These are phyloP conservation scores for Trichophyton equinum DNA, from an alignment of 2,329 filamentous ascomycete genomes.

Conservation along the genomic window DNA sequence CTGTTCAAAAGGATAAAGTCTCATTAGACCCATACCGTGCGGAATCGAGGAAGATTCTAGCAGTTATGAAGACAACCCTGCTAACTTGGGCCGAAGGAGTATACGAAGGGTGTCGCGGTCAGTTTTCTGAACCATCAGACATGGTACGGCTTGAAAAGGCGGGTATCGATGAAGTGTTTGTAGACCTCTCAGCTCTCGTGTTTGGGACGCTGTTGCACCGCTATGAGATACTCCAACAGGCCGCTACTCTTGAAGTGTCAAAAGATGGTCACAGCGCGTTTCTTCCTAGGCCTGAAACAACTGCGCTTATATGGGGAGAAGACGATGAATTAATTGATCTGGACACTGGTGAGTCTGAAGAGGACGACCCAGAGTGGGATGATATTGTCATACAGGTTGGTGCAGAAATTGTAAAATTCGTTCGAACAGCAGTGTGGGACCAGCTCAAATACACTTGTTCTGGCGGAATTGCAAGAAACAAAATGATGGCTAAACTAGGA, in stretches of 20 bases:
- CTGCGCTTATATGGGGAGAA: constrained; percentile 67
- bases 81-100: constrained; percentile 33
- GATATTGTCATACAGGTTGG: constrained; percentile 78
- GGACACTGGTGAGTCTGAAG: constrained; percentile 57
- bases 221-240: constrained; percentile 56
- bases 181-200: constrained; percentile 78
- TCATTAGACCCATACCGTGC: constrained; percentile 84
- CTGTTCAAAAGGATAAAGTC: constrained; percentile 83
- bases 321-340: constrained; percentile 67
- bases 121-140: constrained; percentile 16
- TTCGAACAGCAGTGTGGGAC: constrained; percentile 57
- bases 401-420: constrained; percentile 70
- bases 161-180: constrained; percentile 87
- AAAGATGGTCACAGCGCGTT: constrained; percentile 52
- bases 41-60: constrained; percentile 70
- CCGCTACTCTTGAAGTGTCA: constrained; percentile 44
- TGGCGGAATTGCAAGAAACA: constrained; percentile 77
- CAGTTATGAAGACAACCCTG: constrained; percentile 60
- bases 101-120: constrained; percentile 4
- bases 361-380: constrained; percentile 86
- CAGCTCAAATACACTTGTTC: constrained; percentile 81
- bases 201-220: constrained; percentile 61
- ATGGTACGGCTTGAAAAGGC: constrained; percentile 70
- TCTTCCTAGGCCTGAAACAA: constrained; percentile 59
- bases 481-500: constrained; percentile 88